These are phyloP conservation scores for Ophiostoma perfectum DNA, from an alignment of 2,329 filamentous ascomycete species.

Conservation along the genomic window DNA sequence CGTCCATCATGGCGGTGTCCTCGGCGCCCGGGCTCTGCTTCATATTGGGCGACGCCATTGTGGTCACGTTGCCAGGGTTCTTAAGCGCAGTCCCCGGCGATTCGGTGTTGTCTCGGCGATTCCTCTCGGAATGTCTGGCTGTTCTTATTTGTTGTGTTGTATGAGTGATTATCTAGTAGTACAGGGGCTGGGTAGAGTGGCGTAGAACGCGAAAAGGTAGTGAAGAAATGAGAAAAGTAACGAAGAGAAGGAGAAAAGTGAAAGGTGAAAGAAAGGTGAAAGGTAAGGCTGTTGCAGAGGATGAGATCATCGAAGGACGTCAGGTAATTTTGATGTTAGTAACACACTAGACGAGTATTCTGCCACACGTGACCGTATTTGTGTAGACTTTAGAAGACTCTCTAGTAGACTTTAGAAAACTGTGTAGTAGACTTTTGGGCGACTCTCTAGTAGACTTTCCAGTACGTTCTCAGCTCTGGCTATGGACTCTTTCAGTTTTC, in stretches of 20 bases:
- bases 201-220: too few species aligned
- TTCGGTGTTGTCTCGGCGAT: constrained; percentile 4
- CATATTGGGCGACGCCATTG: not conserved
- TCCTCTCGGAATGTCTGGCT: too few species aligned
- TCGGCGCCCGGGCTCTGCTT: not conserved
- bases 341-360: not conserved
- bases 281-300: not conserved
- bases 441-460: too few species aligned
- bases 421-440: not conserved
- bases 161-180: too few species aligned
- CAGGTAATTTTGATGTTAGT: not conserved
- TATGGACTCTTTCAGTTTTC: too few species aligned
- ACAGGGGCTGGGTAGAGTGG: too few species aligned
- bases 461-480: too few species aligned
- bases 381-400: not conserved
- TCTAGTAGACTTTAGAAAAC: not conserved
- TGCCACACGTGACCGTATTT: not conserved
- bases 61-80: not conserved
- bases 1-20: constrained; percentile 39
- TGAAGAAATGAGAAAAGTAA: not conserved
- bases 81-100: not conserved
- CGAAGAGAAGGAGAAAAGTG: not conserved
- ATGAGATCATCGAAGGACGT: not conserved
- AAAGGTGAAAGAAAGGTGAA: not conserved
- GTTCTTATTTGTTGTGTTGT: too few species aligned